Base-by-base conservation (phyloP, 169 alveolate species). In the Plasmodium knowlesi region DNA sequence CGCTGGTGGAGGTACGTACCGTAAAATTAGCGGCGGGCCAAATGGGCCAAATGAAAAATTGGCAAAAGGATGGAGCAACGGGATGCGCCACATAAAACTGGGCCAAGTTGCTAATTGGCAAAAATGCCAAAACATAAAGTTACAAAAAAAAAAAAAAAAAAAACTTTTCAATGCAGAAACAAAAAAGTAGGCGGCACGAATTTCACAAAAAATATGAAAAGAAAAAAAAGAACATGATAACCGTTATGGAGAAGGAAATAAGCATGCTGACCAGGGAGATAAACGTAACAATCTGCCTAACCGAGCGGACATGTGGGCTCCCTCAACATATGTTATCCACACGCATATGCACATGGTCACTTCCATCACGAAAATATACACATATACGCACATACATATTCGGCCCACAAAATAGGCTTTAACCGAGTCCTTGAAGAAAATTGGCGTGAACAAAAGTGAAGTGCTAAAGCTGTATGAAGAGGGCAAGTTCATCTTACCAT, bases 131-230 rank as follows among this genome's bases (percentile, higher is more conserved):
- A 9, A 12, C 19, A 4, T 16, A 32, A 46, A 30, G 41, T 39
- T 78, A 41, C 12, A 1, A 46, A 78, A 25, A 78, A 70, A 1
- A 28, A 46, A 34, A 28, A 73, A 30, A 78, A 12, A 12, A 32
- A 32, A 50, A 12, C 32, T 83, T 54, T 83, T 67, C 16, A 16
- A 34, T 81, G 19, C 67, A 90, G 95, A 90, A 90, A 50, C 95
- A 90, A 50, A 90, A 90, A 71, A 81, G 34, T 19, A 81, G 95
- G 54, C 61, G 95, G 74, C 79, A 90, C 43, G 95, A 90, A 90
- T 39, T 90, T 34, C 79, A 82, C 22, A 76, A 81, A 46, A 90
- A 90, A 90, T 90, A 90, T 81, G 95, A 81, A 71, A 81, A 90
- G 73, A 90, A 90, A 82, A 73, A 90, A 25, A 82, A 81, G 50